Percentiles rank a stretch among this genome's conserved stretches.
Evolutionary conservation across 805 yeast species (phyloP).

Genomic region (Wickerhamomyces alni): DNA sequence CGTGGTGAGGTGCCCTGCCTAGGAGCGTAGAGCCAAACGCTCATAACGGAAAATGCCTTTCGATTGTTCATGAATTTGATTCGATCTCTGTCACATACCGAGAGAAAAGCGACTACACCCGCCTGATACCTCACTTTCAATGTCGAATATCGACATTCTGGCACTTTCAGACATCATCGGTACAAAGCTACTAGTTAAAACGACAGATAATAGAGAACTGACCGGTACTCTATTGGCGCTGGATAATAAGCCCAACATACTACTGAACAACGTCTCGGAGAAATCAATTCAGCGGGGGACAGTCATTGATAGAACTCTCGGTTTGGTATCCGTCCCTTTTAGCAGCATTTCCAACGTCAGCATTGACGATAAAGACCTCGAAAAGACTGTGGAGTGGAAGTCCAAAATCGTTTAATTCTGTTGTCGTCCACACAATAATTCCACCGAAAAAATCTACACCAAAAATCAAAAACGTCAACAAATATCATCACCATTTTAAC

Average conservation of each 20-base stretch:
- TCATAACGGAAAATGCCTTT: no score
- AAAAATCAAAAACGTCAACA: neutral
- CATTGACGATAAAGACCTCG: slow-evolving; percentile 12
- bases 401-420: slow-evolving; percentile 7
- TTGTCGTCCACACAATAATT: neutral
- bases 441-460: neutral
- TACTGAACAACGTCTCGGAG: slow-evolving; percentile 18
- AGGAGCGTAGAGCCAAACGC: no score
- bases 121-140: no score
- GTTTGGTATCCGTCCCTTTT: slow-evolving; percentile 21
- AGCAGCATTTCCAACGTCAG: slow-evolving; percentile 11
- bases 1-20: no score
- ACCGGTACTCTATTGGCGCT: slow-evolving; percentile 19
- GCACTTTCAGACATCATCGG: slow-evolving; percentile 18
- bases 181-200: slow-evolving; percentile 7
- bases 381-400: slow-evolving; percentile 14
- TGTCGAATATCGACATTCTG: slow-evolving; percentile 3
- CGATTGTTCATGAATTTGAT: no score
- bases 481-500: neutral
- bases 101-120: no score
- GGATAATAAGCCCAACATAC: slow-evolving; percentile 22
- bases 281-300: neutral
- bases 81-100: no score
- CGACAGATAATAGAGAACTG: slow-evolving; percentile 15
- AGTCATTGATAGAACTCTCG: slow-evolving; percentile 9